phyloP scores from a whole-genome alignment of 768 basidiomycete genomes.

The Psilocybe cyanescens region DNA sequence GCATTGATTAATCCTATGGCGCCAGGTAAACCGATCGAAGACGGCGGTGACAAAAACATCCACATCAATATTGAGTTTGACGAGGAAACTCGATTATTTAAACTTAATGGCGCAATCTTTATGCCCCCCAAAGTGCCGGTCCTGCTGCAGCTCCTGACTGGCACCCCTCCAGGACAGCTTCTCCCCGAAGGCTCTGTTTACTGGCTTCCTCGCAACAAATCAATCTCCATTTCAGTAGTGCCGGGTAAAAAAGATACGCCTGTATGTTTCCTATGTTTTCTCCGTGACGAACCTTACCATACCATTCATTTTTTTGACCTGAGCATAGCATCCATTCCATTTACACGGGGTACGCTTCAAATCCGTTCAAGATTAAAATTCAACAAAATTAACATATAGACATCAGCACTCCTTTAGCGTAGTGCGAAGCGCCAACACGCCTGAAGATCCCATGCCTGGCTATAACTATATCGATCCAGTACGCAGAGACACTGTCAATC shows the following conservation, averaged over 20 bases:
- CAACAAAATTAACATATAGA: background rate
- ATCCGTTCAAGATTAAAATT: background rate
- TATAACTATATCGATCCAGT: slow-evolving; percentile 49
- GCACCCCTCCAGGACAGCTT: slow-evolving; percentile 49
- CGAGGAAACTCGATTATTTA: too few relatives aligned
- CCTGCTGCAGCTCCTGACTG: slow-evolving; percentile 62
- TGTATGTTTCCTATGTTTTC: slow-evolving; percentile 15
- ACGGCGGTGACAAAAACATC: slow-evolving; percentile 47
- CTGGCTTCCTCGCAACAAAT: slow-evolving; percentile 45
- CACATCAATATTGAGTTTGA: slow-evolving; percentile 21
- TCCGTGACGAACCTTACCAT: too few relatives aligned
- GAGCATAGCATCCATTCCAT: slow-evolving; percentile 39
- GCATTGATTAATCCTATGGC: slow-evolving; percentile 27
- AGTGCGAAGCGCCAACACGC: slow-evolving; percentile 42
- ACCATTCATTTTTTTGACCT: background rate
- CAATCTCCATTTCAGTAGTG: slow-evolving; percentile 36
- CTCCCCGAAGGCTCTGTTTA: slow-evolving; percentile 54
- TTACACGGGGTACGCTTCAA: slow-evolving; percentile 34
- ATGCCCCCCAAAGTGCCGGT: slow-evolving; percentile 49
- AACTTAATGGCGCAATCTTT: slow-evolving; percentile 35
- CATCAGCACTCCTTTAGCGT: slow-evolving; percentile 48
- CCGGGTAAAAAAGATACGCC: slow-evolving; percentile 39
- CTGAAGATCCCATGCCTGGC: background rate
- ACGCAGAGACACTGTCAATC: slow-evolving; percentile 35
- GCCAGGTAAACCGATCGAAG: slow-evolving; percentile 33